Conservation (phyloP, 768 basidiomycete species). For the Kondoa subrosea region DNA sequence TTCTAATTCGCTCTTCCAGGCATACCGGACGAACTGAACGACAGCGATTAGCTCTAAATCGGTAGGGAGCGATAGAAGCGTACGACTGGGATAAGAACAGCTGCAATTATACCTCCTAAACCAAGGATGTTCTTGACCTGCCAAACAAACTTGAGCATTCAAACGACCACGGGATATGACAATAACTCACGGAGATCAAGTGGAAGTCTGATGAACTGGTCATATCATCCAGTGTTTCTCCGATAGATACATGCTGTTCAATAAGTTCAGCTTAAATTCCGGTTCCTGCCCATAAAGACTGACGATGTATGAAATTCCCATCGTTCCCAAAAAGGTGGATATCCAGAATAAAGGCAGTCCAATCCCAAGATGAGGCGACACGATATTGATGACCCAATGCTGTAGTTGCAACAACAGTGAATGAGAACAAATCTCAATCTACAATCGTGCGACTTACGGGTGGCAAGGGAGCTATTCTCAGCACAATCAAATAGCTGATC, state of each 20-base stretch:
- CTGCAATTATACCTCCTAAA: conserved; percentile 65
- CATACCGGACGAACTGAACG: conserved; percentile 21
- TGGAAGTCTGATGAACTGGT: conserved; percentile 84
- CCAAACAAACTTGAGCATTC: background rate
- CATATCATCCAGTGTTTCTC: conserved; percentile 71
- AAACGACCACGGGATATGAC: background rate
- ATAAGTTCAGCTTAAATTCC: background rate
- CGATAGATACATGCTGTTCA: conserved; percentile 58
- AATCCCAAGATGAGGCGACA: conserved; percentile 85
- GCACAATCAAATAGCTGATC: conserved; percentile 80
- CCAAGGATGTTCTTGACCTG: conserved; percentile 68
- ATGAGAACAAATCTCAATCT: too few species aligned
- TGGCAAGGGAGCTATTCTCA: conserved; percentile 30
- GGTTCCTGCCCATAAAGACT: background rate
- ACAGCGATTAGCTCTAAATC: background rate
- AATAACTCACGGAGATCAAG: conserved; percentile 45
- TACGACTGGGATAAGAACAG: conserved; percentile 84
- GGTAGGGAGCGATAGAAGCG: conserved; percentile 54
- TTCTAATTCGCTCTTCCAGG: conserved; percentile 19
- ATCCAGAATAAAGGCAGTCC: conserved; percentile 70
- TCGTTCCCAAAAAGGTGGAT: conserved; percentile 73
- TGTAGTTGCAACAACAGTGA: conserved; percentile 27
- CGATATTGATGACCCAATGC: conserved; percentile 87
- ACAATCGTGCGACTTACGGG: conserved; percentile 22
- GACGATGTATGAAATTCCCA: conserved; percentile 68